Percentiles rank a stretch among this genome's conserved stretches.
Conservation (phyloP, 495 filamentous ascomycete genomes). For the Parmelia sp. region DNA sequence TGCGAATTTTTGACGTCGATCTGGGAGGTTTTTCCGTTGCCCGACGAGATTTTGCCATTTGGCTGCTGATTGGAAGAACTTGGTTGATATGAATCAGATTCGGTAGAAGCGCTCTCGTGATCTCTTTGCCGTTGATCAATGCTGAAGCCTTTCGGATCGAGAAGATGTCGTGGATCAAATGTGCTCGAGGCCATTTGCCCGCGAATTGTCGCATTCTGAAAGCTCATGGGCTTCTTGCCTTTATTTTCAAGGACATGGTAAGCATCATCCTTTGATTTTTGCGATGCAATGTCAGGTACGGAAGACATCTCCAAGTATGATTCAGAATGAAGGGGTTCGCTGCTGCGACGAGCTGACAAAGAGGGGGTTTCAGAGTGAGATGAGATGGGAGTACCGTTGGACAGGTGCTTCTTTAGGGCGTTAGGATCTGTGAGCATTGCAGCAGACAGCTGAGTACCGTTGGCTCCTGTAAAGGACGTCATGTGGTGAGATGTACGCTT, state of each 20-base stretch:
- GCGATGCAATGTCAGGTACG: neutral
- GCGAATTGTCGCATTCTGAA: neutral
- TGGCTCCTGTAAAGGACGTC: conserved; percentile 11
- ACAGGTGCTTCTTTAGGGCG: conserved; percentile 22
- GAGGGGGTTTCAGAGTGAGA: conserved; percentile 10
- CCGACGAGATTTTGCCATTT: neutral
- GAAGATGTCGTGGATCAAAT: conserved; percentile 23
- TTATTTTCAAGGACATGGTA: conserved; percentile 14
- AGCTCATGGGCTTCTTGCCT: conserved; percentile 12
- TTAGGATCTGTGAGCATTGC: conserved; percentile 24
- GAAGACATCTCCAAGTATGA: neutral
- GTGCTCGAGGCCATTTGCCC: neutral
- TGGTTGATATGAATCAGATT: neutral
- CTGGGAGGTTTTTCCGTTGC: neutral
- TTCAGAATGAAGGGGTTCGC: conserved; percentile 11
- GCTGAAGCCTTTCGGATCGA: conserved; percentile 24
- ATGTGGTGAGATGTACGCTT: conserved; percentile 12
- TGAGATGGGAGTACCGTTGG: conserved; percentile 22
- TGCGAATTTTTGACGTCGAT: conserved; percentile 8
- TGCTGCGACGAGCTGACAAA: conserved; percentile 6
- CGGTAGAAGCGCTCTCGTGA: neutral
- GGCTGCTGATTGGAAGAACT: conserved; percentile 5
- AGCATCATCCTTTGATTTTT: conserved; percentile 26
- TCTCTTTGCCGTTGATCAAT: conserved; percentile 6
- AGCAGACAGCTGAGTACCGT: conserved; percentile 13